phyloP scores from a whole-genome alignment of 306 rosid species.

The Cucumis melo region DNA sequence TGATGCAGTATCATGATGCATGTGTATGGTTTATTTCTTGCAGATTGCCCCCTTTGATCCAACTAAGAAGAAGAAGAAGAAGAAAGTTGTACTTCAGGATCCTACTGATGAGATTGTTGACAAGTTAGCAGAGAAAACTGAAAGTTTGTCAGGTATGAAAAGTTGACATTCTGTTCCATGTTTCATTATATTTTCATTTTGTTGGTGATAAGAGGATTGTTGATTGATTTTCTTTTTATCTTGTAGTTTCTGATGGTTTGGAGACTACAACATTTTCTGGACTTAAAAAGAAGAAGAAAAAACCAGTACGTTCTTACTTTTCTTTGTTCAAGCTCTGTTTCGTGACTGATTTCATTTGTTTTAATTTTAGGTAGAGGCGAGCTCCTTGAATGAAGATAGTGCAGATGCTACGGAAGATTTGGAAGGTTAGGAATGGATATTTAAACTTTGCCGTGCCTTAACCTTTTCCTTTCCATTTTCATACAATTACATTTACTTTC shows the following conservation, averaged over 20 bases:
- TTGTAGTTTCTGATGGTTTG: conserved; percentile 72
- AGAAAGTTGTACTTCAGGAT: conserved; percentile 48
- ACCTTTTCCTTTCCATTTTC: not conserved
- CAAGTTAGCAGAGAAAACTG: conserved; percentile 71
- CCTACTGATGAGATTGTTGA: conserved; percentile 61
- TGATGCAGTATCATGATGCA: not conserved
- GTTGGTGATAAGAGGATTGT: not conserved
- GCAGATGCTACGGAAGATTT: conserved; percentile 52
- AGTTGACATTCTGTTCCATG: not conserved
- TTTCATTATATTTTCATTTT: not conserved
- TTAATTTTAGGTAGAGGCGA: conserved; percentile 54
- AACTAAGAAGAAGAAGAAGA: conserved; percentile 86
- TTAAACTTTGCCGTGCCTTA: conserved; percentile 2
- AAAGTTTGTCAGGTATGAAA: conserved; percentile 49
- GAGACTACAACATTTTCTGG: conserved; percentile 75
- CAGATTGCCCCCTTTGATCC: conserved; percentile 79
- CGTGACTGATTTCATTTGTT: not conserved
- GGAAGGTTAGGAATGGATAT: conserved; percentile 22
- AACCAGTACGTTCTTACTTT: conserved; percentile 40
- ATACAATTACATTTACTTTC: not conserved
- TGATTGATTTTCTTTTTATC: not conserved
- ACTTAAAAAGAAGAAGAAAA: conserved; percentile 88
- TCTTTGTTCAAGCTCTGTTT: not conserved
- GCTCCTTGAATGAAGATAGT: conserved; percentile 47
- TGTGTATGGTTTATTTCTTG: conserved; percentile 3